Evolutionary conservation across 2,329 filamentous ascomycete species (phyloP), one percentile per base, ranked within the genome.

Genomic region (Ophiostoma sp.): DNA sequence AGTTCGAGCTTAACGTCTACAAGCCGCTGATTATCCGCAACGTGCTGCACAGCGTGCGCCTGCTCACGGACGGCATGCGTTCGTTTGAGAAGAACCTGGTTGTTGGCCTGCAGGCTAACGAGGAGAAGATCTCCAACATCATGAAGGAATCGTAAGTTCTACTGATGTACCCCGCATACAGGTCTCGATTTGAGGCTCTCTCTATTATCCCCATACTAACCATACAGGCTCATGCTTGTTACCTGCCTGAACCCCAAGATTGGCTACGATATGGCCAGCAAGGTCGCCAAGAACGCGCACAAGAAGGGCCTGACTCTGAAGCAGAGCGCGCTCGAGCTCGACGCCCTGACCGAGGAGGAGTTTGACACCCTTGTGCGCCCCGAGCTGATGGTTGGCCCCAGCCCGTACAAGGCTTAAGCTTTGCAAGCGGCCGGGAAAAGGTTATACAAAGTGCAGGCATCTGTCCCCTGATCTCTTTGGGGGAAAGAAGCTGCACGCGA

Each of bases 1-100:
- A 98, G 82, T 99, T 99, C 75, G 95, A 98, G 81, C 87, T 99
- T 74, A 99, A 98, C 81, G 95, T 98, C 68, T 99, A 97, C 87
- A 98, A 98, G 85, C 95, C 95, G 60, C 87, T 98, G 69, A 86
- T 99, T 78, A 98, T 98, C 80, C 87, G 90, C 80, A 98, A 98
- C 82, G 83, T 98, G 73, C 85, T 99, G 52, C 95, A 98, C 85
- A 97, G 92, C 82, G 84, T 89, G 69, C 88, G 94, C 72, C 88
- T 99, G 71, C 83, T 99, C 68, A 85, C 92, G 47, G 95, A 99
- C 76, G 92, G 91, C 75, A 98, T 98, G 93, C 86, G 85, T 76
- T 96, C 92, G 72, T 98, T 99, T 77, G 92, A 97, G 83, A 91
- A 92, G 84, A 94, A 98, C 82, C 84, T 98, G 44, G 90, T 99